Evolutionary conservation across 345 rosid species (phyloP).

Genomic region (Passiflora organensis): DNA sequence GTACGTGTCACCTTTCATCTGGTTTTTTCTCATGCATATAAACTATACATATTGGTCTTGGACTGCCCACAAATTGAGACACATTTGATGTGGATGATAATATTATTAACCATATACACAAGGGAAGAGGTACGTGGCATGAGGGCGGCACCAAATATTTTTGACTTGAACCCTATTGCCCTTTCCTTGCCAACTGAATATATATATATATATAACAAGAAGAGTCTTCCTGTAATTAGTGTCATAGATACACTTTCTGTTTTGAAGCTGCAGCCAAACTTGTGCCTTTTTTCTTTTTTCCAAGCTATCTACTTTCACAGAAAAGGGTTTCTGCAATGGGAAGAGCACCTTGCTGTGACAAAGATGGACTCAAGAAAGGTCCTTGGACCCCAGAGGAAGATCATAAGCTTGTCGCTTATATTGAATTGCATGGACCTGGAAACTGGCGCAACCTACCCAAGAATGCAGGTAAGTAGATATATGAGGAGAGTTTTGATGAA

Average conservation of each 20-base stretch:
- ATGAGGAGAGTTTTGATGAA: too few species aligned
- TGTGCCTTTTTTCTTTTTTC: not conserved
- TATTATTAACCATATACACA: not conserved
- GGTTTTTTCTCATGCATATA: not conserved
- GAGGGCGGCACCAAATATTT: slow-evolving; percentile 28
- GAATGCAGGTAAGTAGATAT: slow-evolving; percentile 24
- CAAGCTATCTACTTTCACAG: not conserved
- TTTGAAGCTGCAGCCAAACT: not conserved
- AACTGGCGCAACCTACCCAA: slow-evolving; percentile 32
- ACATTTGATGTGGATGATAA: not conserved
- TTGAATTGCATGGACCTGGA: slow-evolving; percentile 26
- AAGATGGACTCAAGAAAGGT: slow-evolving; percentile 31
- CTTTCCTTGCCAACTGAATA: slow-evolving; percentile 4
- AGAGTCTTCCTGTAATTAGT: not conserved
- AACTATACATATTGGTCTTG: not conserved
- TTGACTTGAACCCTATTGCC: slow-evolving; percentile 17
- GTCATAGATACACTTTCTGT: slow-evolving; percentile 1
- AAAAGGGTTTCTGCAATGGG: slow-evolving; percentile 23
- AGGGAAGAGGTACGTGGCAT: slow-evolving; percentile 11
- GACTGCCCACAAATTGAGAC: not conserved
- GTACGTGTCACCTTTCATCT: not conserved
- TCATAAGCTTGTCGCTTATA: slow-evolving; percentile 19
- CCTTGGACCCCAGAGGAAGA: slow-evolving; percentile 34
- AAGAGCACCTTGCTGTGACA: slow-evolving; percentile 35
- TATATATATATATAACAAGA: not conserved